Base-by-base conservation (phyloP, 1,139 yeast species). In the Hyphopichia fennica region DNA sequence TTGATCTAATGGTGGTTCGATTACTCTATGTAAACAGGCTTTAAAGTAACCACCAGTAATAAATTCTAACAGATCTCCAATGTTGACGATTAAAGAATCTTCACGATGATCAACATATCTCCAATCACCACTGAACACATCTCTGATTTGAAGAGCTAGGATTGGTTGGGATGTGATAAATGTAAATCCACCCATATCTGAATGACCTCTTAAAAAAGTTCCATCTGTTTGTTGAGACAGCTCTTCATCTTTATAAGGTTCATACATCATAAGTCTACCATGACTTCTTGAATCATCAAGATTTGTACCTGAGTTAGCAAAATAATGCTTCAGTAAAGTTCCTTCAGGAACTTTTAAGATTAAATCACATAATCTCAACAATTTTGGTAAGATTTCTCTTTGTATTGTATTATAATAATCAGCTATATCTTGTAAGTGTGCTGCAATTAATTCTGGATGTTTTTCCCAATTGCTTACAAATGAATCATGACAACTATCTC, bases 121-220 rank as follows among this genome's bases (percentile, higher is more conserved):
- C 81, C 81, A 77, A n/a, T 63, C 54, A 1, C 76, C 75, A 17
- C 72, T 64, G 40, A 56, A 66, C 46, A 70, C 69, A 46, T 76
- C 79, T 45, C 72, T 61, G 38, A 76, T 74, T 47, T 76, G 81
- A 33, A 76, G 60, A 6, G 80, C 67, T n/a, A 72, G 53, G 45
- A 75, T 73, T 8, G 80, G 77, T 52, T 74, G 78, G 36, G 77
- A 69, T 2, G 75, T 65, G 27, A 76, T 72, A 42, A 76, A 75
- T 0, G 81, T 68, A 43, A 76, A 69, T 0, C 72, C 80, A 40
- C 74, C 65, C 33, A 70, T 65, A 53, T 77, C 81, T 13, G 78
- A 69, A 46, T 76, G 81, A 1, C 81, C 81, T 43, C 81, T 60
- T 23, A 76, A 57, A 76, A 76, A 74, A 10, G 73, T 74, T 18